These are phyloP conservation scores for Microsporum audouinii DNA, from an alignment of 2,329 filamentous ascomycete genomes.

Conservation along the genomic window DNA sequence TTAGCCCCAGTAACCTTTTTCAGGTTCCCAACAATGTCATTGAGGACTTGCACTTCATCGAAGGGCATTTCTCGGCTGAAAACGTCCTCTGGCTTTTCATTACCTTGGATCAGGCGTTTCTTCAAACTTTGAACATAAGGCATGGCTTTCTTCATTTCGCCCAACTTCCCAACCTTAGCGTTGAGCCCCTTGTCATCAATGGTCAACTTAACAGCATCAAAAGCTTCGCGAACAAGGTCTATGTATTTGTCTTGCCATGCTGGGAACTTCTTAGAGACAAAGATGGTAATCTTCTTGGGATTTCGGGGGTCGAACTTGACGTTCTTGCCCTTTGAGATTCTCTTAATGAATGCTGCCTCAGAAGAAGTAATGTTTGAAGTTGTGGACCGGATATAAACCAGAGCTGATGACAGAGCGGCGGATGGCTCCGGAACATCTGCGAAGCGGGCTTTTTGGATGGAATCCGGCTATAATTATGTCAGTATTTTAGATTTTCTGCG, in stretches of 20 bases:
- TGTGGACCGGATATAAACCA: conserved; percentile 67
- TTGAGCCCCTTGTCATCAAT: conserved; percentile 73
- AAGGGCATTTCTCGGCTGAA: conserved; percentile 78
- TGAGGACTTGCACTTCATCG: conserved; percentile 65
- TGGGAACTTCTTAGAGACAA: conserved; percentile 67
- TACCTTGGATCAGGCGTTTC: conserved; percentile 59
- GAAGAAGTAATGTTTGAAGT: conserved; percentile 72
- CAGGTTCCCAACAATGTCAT: conserved; percentile 66
- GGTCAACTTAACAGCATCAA: conserved; percentile 50
- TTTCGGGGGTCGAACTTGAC: conserved; percentile 77
- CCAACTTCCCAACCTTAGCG: conserved; percentile 66
- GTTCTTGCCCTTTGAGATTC: conserved; percentile 84
- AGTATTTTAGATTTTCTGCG: neutral
- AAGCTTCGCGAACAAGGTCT: conserved; percentile 61
- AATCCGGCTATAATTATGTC: conserved; percentile 40
- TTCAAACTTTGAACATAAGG: conserved; percentile 85
- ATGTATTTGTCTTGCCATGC: conserved; percentile 88
- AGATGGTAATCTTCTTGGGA: conserved; percentile 84
- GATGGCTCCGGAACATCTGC: conserved; percentile 57
- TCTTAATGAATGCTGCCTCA: conserved; percentile 65
- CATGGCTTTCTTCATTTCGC: conserved; percentile 89
- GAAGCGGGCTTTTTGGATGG: conserved; percentile 69
- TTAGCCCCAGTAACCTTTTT: conserved; percentile 63
- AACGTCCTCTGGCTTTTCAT: conserved; percentile 55
- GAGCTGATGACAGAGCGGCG: conserved; percentile 59